Base-by-base conservation (phyloP, 78 protist species). In the Dictyostelium brefeldianum region DNA sequence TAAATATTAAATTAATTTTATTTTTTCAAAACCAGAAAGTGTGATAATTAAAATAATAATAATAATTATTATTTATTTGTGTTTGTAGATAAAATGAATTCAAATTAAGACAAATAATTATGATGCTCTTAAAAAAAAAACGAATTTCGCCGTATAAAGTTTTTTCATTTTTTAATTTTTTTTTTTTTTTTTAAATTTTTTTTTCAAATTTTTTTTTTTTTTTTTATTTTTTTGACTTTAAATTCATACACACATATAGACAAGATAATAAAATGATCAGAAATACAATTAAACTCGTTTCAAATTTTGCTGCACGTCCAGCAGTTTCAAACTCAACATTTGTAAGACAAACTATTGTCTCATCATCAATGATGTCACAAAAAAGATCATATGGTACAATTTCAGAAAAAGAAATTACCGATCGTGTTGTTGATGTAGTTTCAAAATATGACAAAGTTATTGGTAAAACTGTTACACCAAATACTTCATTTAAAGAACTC, bases 401-500 rank as follows among this genome's bases (percentile, higher is more conserved):
- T 47, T 51, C 79, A 22, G 92, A 80, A 29, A 71, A 41, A 27
- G 97, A 95, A 47, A 97, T 97, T 67, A 77, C 94, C 17, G 94
- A 89, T 36, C 95, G 99, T 47, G 97, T 97, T 1, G 14, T 96
- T n/a, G 90, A 83, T 10, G 94, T 94, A 47, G 95, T 97, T n/a
- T 96, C 93, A 77, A 91, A 80, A 74, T 97, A 93, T 83, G 90
- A 96, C 82, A 96, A 97, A 94, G 96, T 96, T 17, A 90, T 64
- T 20, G 96, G 97, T 29, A 83, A 82, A 81, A 25, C 54, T 47
- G 98, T 98, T 54, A 46, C 95, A 18, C 91, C 96, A 27, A 74
- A 51, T 12, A n/a, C 98, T 20, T 92, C 96, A 74, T 98, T 98
- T 74, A 95, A 89, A 90, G 99, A 98, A 77, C 96, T 98, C 36